Base-by-base conservation (phyloP, 2,329 filamentous ascomycete genomes). In the Sporothrix pseudoabietina region DNA sequence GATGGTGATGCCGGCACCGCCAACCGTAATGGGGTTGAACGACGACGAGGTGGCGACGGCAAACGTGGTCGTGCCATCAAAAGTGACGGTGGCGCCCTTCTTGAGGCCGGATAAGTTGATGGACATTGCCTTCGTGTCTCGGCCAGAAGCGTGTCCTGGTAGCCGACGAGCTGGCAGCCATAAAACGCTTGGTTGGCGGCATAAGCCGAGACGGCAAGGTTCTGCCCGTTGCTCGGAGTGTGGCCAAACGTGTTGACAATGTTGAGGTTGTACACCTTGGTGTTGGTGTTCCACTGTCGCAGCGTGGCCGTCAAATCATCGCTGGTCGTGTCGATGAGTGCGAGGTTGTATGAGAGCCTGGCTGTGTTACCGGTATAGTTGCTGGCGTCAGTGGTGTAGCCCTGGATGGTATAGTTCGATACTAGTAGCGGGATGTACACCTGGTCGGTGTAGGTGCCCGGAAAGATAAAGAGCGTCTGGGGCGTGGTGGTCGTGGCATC, bases 191-290 rank as follows among this genome's bases (percentile, higher is more conserved):
- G 59, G 9, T 10, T n/a, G 7, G 35, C 39, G 9, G 35, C 39
- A 2, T 22, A 22, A 7, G 59, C 59, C 35, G 59, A 65, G 39
- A 65, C 59, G 19, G 59, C 59, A 2, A 65, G 35, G 6, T 41
- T 44, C 16, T 65, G 59, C 9, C 59, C 59, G 2, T 41, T 14
- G 7, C 3, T 12, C n/a, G 1, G 35, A n/a, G 26, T 44, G n/a
- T 44, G 59, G 44, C 41, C 63, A 9, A 49, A 52, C 10, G 22
- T 68, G 16, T 68, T 68, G 63, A 32, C 63, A 3, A 68, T 30
- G 41, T 68, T 68, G 22, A 68, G 22, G 26, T 68, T 68, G 63
- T 68, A 68, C 12, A 68, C 26, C 12, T 66, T 66, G 22, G 63
- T 66, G 22, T 66, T 66, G 22, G 63, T 26, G 44, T 66, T 66